Conservation (phyloP, 2,329 filamentous ascomycete species). For the Sclerotiophoma versabilis region DNA sequence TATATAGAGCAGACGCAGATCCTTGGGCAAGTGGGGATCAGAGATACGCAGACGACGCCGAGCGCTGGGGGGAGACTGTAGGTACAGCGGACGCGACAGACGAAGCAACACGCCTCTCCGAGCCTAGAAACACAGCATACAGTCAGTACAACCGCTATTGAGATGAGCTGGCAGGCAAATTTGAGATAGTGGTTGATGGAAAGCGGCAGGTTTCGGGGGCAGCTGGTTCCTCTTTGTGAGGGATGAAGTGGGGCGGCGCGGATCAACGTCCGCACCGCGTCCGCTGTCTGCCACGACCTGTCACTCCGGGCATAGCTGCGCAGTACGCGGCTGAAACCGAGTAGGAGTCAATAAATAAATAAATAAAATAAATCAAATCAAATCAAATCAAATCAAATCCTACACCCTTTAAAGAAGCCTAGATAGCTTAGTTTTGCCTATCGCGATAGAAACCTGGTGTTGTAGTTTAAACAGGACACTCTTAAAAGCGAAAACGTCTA, state of each 20-base stretch:
- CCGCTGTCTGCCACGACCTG: conserved; percentile 6
- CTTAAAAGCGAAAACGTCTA: too few relatives aligned
- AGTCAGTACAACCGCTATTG: conserved; percentile 16
- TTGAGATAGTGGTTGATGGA: conserved; percentile 15
- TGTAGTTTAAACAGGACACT: too few relatives aligned
- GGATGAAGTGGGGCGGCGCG: conserved; percentile 12
- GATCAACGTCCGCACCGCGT: conserved; percentile 19
- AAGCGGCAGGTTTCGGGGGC: conserved; percentile 5
- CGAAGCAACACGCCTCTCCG: not conserved
- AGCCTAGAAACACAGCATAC: conserved; percentile 9
- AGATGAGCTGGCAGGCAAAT: conserved; percentile 8
- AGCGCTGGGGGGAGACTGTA: not conserved
- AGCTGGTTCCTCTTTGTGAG: conserved; percentile 11
- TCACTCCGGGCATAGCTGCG: not conserved
- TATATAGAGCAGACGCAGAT: conserved; percentile 29
- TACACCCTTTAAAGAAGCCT: too few relatives aligned
- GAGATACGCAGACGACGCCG: conserved; percentile 1
- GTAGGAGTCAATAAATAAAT: conserved; percentile 1
- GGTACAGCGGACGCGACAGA: not conserved
- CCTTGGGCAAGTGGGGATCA: conserved; percentile 27
- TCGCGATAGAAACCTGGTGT: too few relatives aligned
- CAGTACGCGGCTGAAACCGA: not conserved
- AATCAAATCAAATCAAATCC: too few relatives aligned
- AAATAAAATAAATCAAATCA: too few relatives aligned
- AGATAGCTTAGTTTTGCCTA: too few relatives aligned